Evolutionary conservation across 164 flowering plant species (phyloP), one percentile per base, ranked within the genome.

Genomic region (Tinospora cordifolia): DNA sequence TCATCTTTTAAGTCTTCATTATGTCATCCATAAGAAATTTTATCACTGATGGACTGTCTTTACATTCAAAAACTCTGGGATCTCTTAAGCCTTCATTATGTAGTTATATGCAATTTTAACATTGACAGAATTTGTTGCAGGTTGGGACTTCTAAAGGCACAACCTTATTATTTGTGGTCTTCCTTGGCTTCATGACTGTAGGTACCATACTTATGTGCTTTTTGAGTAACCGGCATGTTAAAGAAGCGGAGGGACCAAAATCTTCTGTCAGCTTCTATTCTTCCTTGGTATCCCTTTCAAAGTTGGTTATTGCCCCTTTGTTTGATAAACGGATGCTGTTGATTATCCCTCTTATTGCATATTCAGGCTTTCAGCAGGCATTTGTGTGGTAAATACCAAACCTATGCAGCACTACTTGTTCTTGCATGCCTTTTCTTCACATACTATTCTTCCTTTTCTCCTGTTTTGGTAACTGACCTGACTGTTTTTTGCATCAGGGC

Each of bases 351-450:
- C 92, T 92, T 47, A 80, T 94, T 71, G 88, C 87, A 58, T 94
- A 92, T 81, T 89, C 97, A n/a, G 99, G 99, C 69, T 79, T 94
- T 71, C 99, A 94, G 74, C 93, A 87, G 78, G 93, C 97, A 72
- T 94, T 94, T 87, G 95, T 92, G 27, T 92, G 97, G 99, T 94
- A 82, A 76, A 30, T 59, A 40, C 71, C 59, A 58, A 22, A 22
- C 19, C 62, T 69, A 64, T 57, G 66, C 57, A 6, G 40, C 44
- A 40, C 30, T 30, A 40, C 39, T 21, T 64, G 69, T 11, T 30
- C 3, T 40, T 22, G 25, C 17, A 27, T 59, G 26, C 34, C 60
- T 71, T 0, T 47, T 22, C 22, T 17, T 21, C 10, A 36, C 34
- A 24, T 47, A 22, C 14, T 44, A 19, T 66, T 8, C 66, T 25